Base-by-base conservation (phyloP, 169 alveolate species). In the Miamiensis avidus region DNA sequence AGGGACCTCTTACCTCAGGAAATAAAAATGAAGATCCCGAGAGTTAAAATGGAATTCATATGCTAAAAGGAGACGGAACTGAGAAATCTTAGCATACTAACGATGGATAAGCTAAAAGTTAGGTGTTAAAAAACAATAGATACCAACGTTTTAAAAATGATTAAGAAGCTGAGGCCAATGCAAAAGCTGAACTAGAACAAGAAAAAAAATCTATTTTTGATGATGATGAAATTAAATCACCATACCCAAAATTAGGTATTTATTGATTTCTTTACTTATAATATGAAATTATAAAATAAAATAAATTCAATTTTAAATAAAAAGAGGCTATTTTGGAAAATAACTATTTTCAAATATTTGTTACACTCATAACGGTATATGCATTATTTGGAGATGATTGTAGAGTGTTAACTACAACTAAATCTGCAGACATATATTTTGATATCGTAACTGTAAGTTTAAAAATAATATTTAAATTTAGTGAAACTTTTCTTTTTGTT, bases 321-420 rank as follows among this genome's bases (percentile, higher is more conserved):
- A n/a, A 11, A 49, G 69, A 49, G 69, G 69, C 69, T 49, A 49
- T 49, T 11, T 49, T 49, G 20, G 69, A 49, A 49, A 49, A 20
- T 49, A 49, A 4, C 4, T 11, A 11, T 20, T 92, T 85, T 74
- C 64, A 84, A 28, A 65, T 86, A 26, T n/a, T 92, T 27, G 75
- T 92, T 81, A 87, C 92, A n/a, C 25, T 86, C 0, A 64, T 91
- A 31, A 94, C 97, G 34, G 74, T 94, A 27, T 94, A 92, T 83
- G 97, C 95, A 27, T 81, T 94, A 26, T 94, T 94, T 84, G 97
- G 97, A 49, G 97, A 94, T 82, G 97, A 94, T 85, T 77, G 91
- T 0, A 88, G 95, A 76, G 89, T 89, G 11, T 83, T 78, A 11
- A 79, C 86, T 1, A 72, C 86, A 29, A 33, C 73, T n/a, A 82